Base-by-base conservation (phyloP, 768 basidiomycete species). In the Saitozyma podzolica region DNA sequence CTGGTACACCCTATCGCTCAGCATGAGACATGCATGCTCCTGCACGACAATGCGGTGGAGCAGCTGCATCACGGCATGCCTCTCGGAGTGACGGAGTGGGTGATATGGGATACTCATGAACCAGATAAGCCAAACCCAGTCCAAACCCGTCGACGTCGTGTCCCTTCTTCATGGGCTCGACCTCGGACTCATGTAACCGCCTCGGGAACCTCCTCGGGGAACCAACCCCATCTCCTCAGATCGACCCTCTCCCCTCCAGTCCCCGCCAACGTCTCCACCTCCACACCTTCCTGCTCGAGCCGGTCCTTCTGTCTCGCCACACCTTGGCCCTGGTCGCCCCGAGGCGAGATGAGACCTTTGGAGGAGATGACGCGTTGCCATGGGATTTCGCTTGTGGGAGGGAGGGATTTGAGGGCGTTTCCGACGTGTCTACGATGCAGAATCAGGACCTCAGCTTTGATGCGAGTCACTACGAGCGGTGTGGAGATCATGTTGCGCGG, bases 281-380 rank as follows among this genome's bases (percentile, higher is more conserved):
- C 86, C n/a, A 94, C 84, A 4, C 89, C 91, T 77, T 94, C 92
- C 0, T 85, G 87, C 61, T 87, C 85, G 13, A 96, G 83, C 2
- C 84, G 86, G n/a, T 88, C 86, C 16, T 86, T 82, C 74, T 96
- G 92, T 0, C 86, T 81, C 50, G 84, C 84, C 0, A 91, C 91
- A 2, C 91, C 91, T 47, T 84, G 81, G 3, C 92, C 92, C 3
- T 87, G 89, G 4, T 92, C 90, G 0, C 89, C 91, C 50, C 92
- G 84, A 8, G 90, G 92, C 1, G 91, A 91, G 16, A 82, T 81
- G 20, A 66, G 53, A 3, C 78, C 78, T 55, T 66, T 70, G 0
- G 78, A 74, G 5, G 69, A 69, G 54, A 79, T 74, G 8, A 79
- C 78, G 11, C 78, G 63, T 75, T 78, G 76, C 78, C 78, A 79